These are phyloP conservation scores for Coccinonectria pachysandricola DNA, from an alignment of 2,329 filamentous ascomycete species.

Conservation along the genomic window DNA sequence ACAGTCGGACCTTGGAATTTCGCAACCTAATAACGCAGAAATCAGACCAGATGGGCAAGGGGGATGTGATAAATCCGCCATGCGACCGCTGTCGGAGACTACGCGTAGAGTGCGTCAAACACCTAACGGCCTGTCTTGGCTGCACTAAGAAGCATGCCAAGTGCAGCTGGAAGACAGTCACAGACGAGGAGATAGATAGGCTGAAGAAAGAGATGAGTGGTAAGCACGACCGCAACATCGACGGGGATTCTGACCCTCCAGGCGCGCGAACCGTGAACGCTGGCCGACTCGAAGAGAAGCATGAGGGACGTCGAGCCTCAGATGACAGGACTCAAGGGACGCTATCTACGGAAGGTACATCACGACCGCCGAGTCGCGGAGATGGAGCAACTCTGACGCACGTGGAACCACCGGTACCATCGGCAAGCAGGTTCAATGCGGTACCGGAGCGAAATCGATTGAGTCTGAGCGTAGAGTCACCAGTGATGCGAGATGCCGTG, in stretches of 20 bases:
- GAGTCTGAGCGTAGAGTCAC: no score
- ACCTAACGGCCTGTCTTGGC: conserved; percentile 74
- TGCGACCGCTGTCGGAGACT: conserved; percentile 76
- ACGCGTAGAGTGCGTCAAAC: conserved; percentile 74
- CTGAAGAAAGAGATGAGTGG: conserved; percentile 20
- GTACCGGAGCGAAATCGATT: no score
- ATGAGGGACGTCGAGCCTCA: no score
- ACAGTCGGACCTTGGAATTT: conserved; percentile 23
- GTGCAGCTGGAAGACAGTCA: conserved; percentile 76
- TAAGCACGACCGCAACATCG: conserved; percentile 8
- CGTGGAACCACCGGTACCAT: no score
- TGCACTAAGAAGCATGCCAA: conserved; percentile 88
- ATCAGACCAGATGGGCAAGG: conserved; percentile 65
- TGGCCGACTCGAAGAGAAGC: conserved; percentile 7
- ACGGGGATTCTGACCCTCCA: conserved; percentile 8
- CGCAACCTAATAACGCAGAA: conserved; percentile 56
- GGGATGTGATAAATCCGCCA: conserved; percentile 66
- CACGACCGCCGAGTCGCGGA: no score
- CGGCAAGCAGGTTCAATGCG: no score
- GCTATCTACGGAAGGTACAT: no score
- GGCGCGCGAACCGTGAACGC: conserved; percentile 8
- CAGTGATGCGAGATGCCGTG: no score
- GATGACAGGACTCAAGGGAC: no score
- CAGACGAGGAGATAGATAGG: conserved; percentile 50
- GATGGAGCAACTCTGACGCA: no score